Evolutionary conservation across 805 yeast species (phyloP).

Genomic region (Trichomonascus vanleenenianus): DNA sequence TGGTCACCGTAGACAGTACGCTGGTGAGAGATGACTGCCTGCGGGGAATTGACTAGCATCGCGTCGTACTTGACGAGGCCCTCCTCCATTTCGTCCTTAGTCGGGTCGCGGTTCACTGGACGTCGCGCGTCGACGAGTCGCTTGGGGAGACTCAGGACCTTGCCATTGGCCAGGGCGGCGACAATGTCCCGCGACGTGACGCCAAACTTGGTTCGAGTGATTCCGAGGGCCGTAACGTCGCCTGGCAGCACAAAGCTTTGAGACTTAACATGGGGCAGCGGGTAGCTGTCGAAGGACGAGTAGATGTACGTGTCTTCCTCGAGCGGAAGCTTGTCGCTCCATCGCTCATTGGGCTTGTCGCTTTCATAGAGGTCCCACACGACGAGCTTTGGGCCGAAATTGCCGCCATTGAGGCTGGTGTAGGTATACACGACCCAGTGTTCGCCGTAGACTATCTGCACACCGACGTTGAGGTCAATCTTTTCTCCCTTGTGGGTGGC

Average conservation of each 20-base stretch:
- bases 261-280: conserved; percentile 41
- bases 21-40: conserved; percentile 43
- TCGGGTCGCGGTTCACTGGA: conserved; percentile 46
- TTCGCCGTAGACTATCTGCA: conserved; percentile 59
- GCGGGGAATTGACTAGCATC: conserved; percentile 42
- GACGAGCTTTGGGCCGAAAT: conserved; percentile 47
- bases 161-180: conserved; percentile 50
- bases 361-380: conserved; percentile 79
- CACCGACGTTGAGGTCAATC: conserved; percentile 30
- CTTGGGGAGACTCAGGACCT: conserved; percentile 65
- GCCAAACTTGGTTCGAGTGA: conserved; percentile 56
- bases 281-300: conserved; percentile 31
- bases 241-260: conserved; percentile 58
- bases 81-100: conserved; percentile 46
- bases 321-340: conserved; percentile 9
- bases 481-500: conserved; percentile 33
- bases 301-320: conserved; percentile 15
- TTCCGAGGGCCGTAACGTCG: conserved; percentile 41
- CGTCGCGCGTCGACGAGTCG: conserved; percentile 60
- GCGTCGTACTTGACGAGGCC: conserved; percentile 65
- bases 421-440: conserved; percentile 74
- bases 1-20: conserved; percentile 34
- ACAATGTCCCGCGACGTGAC: conserved; percentile 62
- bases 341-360: conserved; percentile 40
- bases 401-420: conserved; percentile 16